Percentiles rank a stretch among this genome's conserved stretches.
Conservation (phyloP, 1,284 basidiomycete genomes). For the Omphalotus olearius region DNA sequence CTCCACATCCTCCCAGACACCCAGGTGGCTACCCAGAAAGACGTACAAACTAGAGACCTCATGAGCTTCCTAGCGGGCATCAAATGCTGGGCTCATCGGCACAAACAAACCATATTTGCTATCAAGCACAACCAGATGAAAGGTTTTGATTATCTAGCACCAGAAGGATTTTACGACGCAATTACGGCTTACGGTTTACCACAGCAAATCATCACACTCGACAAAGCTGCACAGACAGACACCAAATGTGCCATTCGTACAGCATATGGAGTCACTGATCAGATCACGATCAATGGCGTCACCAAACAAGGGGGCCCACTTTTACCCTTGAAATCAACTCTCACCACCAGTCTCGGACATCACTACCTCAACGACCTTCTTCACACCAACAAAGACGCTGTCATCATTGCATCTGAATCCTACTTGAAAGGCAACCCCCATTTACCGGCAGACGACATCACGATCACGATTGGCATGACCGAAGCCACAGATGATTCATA, state of each 20-base stretch:
- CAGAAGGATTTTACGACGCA: constrained; percentile 30
- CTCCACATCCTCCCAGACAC: no score
- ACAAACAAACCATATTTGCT: no score
- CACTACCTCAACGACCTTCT: constrained; percentile 22
- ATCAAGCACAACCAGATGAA: no score
- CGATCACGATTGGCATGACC: constrained; percentile 14
- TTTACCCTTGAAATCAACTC: constrained; percentile 25
- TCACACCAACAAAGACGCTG: constrained; percentile 3
- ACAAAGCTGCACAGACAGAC: constrained; percentile 21
- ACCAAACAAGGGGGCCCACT: constrained; percentile 29
- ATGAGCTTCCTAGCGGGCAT: no score
- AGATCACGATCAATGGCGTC: constrained; percentile 20
- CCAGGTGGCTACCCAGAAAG: no score
- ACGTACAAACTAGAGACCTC: no score
- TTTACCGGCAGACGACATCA: constrained; percentile 12
- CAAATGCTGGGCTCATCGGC: no score
- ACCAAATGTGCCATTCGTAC: constrained; percentile 20
- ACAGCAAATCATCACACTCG: constrained; percentile 22
- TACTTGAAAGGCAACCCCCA: constrained; percentile 15
- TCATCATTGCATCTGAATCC: constrained; percentile 14
- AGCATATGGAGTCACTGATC: constrained; percentile 22
- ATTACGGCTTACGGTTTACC: constrained; percentile 28
- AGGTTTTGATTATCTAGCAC: not conserved
- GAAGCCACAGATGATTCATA: constrained; percentile 21
- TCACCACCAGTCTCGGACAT: constrained; percentile 26